A percentile compares a stretch with the other conserved stretches of the same genome.
phyloP scores from a whole-genome alignment of 768 basidiomycete genomes.

The Hydnum rufescens region DNA sequence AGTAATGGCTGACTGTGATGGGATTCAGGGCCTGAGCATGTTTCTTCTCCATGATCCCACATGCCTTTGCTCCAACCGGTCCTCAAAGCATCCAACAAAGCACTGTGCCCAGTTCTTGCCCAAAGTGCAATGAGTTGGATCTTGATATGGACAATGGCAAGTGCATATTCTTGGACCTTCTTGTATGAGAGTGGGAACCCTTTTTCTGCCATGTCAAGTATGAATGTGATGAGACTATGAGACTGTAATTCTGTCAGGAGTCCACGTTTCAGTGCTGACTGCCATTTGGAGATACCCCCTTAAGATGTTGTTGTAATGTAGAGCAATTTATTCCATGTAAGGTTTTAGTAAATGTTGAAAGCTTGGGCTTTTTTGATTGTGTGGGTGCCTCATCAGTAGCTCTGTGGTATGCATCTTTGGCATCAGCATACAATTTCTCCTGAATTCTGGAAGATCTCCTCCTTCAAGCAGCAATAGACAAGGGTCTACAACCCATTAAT shows the following conservation, averaged over 20 bases:
- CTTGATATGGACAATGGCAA: conserved; percentile 7
- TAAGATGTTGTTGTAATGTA: no score
- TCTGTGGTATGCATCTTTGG: no score
- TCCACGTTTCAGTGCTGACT: background rate
- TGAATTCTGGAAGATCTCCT: no score
- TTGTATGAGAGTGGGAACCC: conserved; percentile 13
- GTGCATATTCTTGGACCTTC: conserved; percentile 11
- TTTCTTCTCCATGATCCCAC: background rate
- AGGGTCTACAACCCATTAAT: no score
- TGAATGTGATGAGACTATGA: conserved; percentile 14
- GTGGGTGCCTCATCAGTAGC: no score
- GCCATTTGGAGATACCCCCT: no score
- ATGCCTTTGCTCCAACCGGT: background rate
- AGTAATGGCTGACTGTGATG: conserved; percentile 2
- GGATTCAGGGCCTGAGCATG: conserved; percentile 3
- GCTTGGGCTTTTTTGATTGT: no score
- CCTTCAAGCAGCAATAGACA: no score
- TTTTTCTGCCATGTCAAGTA: conserved; percentile 12
- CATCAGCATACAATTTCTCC: no score
- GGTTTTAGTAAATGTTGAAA: no score
- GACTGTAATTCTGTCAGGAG: conserved; percentile 13
- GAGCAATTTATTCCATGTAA: no score
- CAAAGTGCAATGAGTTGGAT: conserved; percentile 3
- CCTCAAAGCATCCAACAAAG: background rate
- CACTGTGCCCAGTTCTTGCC: conserved; percentile 6